A percentile compares a stretch with the other conserved stretches of the same genome.
These are phyloP conservation scores for Torrubiella hemipterigena DNA, from an alignment of 2,329 filamentous ascomycete species.

Conservation along the genomic window DNA sequence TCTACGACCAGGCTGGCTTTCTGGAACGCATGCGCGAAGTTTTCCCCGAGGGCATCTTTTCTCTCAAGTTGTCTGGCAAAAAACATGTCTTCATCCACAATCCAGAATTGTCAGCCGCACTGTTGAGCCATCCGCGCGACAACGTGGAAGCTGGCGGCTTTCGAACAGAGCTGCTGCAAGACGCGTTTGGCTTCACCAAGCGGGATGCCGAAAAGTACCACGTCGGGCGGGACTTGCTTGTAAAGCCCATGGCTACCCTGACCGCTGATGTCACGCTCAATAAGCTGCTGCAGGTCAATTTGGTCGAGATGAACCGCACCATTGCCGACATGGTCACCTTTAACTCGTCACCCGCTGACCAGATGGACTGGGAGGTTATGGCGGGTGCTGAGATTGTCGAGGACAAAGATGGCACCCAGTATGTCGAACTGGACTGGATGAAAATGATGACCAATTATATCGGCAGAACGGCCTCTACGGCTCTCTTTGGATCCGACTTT, in stretches of 20 bases:
- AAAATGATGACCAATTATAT: slow-evolving; percentile 22
- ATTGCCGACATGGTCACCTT: slow-evolving; percentile 25
- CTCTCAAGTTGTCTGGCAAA: slow-evolving; percentile 18
- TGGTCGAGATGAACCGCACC: slow-evolving; percentile 14
- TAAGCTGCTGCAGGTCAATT: slow-evolving; percentile 9
- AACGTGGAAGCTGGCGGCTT: slow-evolving; percentile 15
- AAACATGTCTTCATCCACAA: slow-evolving; percentile 21
- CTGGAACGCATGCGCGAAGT: no score
- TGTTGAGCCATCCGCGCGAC: slow-evolving; percentile 17
- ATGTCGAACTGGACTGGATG: slow-evolving; percentile 21
- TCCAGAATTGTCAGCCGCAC: slow-evolving; percentile 14
- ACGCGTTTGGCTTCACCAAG: slow-evolving; percentile 19
- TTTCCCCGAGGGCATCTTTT: slow-evolving; percentile 22
- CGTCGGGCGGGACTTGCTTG: slow-evolving; percentile 8
- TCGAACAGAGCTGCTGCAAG: slow-evolving; percentile 14
- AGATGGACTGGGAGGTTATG: slow-evolving; percentile 24
- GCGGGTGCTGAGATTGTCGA: slow-evolving; percentile 19
- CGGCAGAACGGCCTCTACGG: slow-evolving; percentile 19
- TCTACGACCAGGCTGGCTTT: no score
- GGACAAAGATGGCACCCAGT: slow-evolving; percentile 11
- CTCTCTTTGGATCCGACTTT: slow-evolving; percentile 27
- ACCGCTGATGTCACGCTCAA: slow-evolving; percentile 13
- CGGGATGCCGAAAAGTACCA: slow-evolving; percentile 15
- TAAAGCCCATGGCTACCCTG: slow-evolving; percentile 16
- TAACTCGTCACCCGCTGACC: slow-evolving; percentile 22